A percentile compares a stretch with the other conserved stretches of the same genome.
Evolutionary conservation across 192 early-diverging fungal species (phyloP).

Genomic region (Gamsiella multidivaricata): DNA sequence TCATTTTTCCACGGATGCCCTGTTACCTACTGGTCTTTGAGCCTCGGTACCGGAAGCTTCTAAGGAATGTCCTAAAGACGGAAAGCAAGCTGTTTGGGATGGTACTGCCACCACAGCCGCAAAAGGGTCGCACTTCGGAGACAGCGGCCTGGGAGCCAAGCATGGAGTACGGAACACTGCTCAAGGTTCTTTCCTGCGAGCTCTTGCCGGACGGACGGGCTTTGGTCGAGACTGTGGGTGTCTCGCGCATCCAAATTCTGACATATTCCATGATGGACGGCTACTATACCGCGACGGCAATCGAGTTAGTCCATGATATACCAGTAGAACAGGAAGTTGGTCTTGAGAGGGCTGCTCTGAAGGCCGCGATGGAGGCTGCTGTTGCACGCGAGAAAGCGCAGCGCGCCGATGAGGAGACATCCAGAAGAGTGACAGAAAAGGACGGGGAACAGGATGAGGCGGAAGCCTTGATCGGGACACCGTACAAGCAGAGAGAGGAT

Average conservation of each 20-base stretch:
- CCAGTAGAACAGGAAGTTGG: conserved; percentile 50
- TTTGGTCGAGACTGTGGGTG: conserved; percentile 63
- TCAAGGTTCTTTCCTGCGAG: conserved; percentile 58
- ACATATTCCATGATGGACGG: conserved; percentile 56
- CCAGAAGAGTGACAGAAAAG: neutral
- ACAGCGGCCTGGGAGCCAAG: conserved; percentile 31
- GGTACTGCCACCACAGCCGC: conserved; percentile 48
- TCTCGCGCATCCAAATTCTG: conserved; percentile 57
- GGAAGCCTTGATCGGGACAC: neutral
- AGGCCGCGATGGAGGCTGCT: neutral
- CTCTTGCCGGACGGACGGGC: conserved; percentile 62
- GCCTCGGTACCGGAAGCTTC: conserved; percentile 70
- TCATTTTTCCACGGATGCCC: conserved; percentile 68
- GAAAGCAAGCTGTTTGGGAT: conserved; percentile 64
- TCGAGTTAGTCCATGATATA: conserved; percentile 63
- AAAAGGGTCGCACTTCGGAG: conserved; percentile 13
- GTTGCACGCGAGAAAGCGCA: neutral
- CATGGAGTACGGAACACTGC: conserved; percentile 60
- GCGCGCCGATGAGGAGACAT: no score
- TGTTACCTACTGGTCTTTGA: conserved; percentile 74
- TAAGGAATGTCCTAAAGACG: conserved; percentile 60
- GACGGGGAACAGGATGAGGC: neutral
- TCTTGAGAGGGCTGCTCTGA: conserved; percentile 30
- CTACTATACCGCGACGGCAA: conserved; percentile 56
- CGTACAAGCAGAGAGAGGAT: neutral